Percentiles rank a stretch among this genome's conserved stretches.
Evolutionary conservation across 2,329 filamentous ascomycete genomes (phyloP).

Genomic region (Nectriaceae sp.): DNA sequence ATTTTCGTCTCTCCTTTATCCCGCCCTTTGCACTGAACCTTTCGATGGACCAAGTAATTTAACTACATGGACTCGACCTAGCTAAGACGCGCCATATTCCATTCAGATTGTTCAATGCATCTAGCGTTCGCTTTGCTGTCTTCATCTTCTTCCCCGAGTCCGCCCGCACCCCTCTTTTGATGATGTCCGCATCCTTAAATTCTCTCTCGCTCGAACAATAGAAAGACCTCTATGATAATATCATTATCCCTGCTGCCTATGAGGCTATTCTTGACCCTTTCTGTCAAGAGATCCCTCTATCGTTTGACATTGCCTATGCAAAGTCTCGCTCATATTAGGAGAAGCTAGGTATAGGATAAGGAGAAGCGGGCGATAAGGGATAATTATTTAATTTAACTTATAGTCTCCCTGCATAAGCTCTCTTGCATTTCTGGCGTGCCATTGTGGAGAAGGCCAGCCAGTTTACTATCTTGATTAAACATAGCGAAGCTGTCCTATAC

Average conservation of each 20-base stretch:
- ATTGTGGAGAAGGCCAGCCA: background rate
- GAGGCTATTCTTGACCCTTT: background rate
- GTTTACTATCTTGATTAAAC: background rate
- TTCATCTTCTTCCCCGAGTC: slow-evolving; percentile 6
- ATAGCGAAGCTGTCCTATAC: background rate
- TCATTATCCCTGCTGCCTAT: slow-evolving; percentile 3
- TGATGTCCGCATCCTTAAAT: background rate
- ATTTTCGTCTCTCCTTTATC: slow-evolving; percentile 1
- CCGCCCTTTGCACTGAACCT: background rate
- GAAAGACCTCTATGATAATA: slow-evolving; percentile 7
- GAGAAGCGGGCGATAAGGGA: slow-evolving; percentile 1
- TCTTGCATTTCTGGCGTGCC: too few relatives aligned
- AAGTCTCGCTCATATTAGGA: slow-evolving; percentile 3
- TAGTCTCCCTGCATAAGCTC: too few relatives aligned
- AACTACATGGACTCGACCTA: slow-evolving; percentile 1
- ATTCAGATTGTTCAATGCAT: background rate
- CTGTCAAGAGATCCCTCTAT: slow-evolving; percentile 3
- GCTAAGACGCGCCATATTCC: background rate
- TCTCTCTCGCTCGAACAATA: slow-evolving; percentile 4
- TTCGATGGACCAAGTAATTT: background rate
- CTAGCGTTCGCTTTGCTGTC: slow-evolving; percentile 1
- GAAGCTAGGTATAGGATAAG: slow-evolving; percentile 1
- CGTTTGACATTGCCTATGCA: too few relatives aligned
- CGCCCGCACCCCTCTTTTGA: background rate
- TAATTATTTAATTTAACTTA: slow-evolving; percentile 2